A percentile compares a stretch with the other conserved stretches of the same genome.
Conservation (phyloP, 331 rosid species). For the Rhamnella rubrinervis region DNA sequence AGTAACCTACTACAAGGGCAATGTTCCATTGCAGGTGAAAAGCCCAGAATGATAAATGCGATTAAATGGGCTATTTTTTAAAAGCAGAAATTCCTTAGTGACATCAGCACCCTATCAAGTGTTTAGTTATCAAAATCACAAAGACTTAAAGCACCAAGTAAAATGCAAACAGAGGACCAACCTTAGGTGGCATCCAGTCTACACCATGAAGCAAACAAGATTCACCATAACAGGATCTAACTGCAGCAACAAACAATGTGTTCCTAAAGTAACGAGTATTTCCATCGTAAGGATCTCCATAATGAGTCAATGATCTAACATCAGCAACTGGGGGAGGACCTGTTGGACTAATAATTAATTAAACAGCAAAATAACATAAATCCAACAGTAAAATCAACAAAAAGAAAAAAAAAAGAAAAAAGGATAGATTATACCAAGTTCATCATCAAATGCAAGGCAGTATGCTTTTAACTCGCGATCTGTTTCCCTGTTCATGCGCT, state of each 20-base stretch:
- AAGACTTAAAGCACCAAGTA: background rate
- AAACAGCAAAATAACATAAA: conserved; percentile 27
- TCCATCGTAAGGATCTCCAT: conserved; percentile 97
- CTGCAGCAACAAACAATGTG: conserved; percentile 90
- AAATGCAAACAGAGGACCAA: conserved; percentile 22
- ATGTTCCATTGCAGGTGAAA: conserved; percentile 8
- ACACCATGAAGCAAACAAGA: conserved; percentile 92
- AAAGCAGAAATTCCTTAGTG: conserved; percentile 14
- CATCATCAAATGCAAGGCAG: conserved; percentile 97
- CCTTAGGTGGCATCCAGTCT: conserved; percentile 99
- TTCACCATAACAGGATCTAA: conserved; percentile 87
- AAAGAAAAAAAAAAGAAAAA: conserved; percentile 17
- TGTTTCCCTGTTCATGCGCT: conserved; percentile 97
- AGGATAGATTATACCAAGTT: conserved; percentile 51
- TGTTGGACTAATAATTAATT: conserved; percentile 32
- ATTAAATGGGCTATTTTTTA: background rate
- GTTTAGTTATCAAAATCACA: background rate
- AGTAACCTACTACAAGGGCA: conserved; percentile 11
- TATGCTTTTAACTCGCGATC: conserved; percentile 89
- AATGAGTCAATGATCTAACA: conserved; percentile 86
- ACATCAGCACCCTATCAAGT: background rate
- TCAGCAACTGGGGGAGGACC: conserved; percentile 84
- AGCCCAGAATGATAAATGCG: background rate
- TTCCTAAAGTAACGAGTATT: conserved; percentile 96
- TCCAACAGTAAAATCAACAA: conserved; percentile 5